These are phyloP conservation scores for Striga hermonthica DNA, from an alignment of 305 asterid genomes.

Conservation along the genomic window DNA sequence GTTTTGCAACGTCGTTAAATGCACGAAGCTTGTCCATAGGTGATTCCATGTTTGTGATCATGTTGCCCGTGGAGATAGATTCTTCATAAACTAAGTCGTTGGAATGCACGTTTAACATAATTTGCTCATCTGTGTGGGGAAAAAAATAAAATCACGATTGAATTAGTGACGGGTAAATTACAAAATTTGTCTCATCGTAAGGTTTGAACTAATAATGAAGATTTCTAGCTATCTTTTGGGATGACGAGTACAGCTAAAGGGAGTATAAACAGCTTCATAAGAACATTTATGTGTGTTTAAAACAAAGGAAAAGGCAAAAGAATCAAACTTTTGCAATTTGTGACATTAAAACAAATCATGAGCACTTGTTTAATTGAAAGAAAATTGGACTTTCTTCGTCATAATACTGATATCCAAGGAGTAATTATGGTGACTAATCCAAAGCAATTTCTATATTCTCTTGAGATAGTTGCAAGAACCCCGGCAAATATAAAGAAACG, in stretches of 20 bases:
- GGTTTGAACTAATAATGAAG: neutral
- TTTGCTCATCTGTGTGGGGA: slow-evolving; percentile 38
- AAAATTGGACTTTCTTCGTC: too few species aligned
- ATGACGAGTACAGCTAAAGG: neutral
- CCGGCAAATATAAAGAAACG: too few species aligned
- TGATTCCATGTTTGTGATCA: slow-evolving; percentile 53
- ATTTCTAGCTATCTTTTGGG: neutral
- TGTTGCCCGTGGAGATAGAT: slow-evolving; percentile 51
- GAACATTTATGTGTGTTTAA: too few species aligned
- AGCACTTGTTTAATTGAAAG: too few species aligned
- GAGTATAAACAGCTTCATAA: too few species aligned
- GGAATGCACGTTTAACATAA: slow-evolving; percentile 43
- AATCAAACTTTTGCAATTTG: too few species aligned
- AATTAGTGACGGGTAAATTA: neutral
- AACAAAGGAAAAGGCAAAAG: too few species aligned
- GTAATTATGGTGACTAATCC: too few species aligned
- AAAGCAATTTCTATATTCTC: too few species aligned
- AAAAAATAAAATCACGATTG: neutral
- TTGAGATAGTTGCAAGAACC: too few species aligned
- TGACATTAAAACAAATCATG: too few species aligned
- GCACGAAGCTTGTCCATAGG: slow-evolving; percentile 62
- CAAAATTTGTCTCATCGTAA: neutral
- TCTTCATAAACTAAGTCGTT: slow-evolving; percentile 56
- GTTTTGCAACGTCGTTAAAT: slow-evolving; percentile 40
- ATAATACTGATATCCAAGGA: too few species aligned